Percentiles rank a stretch among this genome's conserved stretches.
These are phyloP conservation scores for Chlorella sp. DNA, from an alignment of 139 green algal genomes.

Conservation along the genomic window DNA sequence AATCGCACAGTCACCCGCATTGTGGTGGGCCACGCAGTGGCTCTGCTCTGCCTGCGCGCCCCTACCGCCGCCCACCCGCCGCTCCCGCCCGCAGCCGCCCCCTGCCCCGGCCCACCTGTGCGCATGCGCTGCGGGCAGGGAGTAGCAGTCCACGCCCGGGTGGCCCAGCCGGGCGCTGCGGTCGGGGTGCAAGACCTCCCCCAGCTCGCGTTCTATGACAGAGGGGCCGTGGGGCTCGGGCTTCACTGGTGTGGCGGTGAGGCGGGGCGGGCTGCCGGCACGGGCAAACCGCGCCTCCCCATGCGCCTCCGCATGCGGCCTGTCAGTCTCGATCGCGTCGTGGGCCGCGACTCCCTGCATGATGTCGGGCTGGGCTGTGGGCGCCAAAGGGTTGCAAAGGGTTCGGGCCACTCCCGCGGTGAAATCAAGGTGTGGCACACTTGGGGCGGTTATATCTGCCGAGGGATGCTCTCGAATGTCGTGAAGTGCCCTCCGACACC, in stretches of 20 bases:
- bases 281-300: background rate
- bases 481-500: too few species aligned
- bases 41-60: background rate
- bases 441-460: background rate
- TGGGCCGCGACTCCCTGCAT: constrained; percentile 13
- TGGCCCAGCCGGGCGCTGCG: background rate
- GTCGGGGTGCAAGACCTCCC: background rate
- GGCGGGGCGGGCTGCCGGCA: background rate
- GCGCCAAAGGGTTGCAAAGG: background rate
- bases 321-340: background rate
- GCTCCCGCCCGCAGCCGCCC: too few species aligned
- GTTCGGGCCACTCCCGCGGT: background rate
- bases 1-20: too few species aligned
- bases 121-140: background rate
- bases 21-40: too few species aligned
- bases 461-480: too few species aligned
- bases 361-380: background rate
- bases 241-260: background rate
- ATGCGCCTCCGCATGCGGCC: background rate
- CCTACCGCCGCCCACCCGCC: background rate
- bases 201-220: background rate
- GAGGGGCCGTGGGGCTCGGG: constrained; percentile 5
- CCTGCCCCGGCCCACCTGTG: background rate
- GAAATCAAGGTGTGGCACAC: background rate
- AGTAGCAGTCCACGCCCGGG: background rate